Evolutionary conservation across 2,329 filamentous ascomycete genomes (phyloP), one percentile per base, ranked within the genome.

Genomic region (Neurospora sp.): DNA sequence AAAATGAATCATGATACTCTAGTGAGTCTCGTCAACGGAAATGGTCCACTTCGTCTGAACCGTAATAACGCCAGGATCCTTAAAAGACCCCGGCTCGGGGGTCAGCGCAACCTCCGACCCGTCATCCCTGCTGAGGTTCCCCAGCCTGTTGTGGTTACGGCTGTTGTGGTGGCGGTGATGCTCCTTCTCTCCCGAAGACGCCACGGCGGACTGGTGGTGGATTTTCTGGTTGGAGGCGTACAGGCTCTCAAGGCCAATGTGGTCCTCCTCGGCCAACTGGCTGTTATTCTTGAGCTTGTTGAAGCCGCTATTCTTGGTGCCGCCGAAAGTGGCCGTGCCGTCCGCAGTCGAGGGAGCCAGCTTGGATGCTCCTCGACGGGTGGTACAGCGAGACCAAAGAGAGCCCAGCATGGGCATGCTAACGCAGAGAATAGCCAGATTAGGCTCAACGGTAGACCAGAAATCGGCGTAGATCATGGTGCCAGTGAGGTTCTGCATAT

Each of bases 361-460:
- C 69, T 73, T 74, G 69, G 73, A 72, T 19, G 69, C 40, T 19
- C 71, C 69, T 8, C 70, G 66, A 43, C 69, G 71, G 1, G 69
- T 62, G 8, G 68, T 40, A 40, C 70, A 72, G 7, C 71, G 70
- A 7, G 72, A 39, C 66, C 67, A 80, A 68, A 81, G 77, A 2
- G 80, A 77, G 43, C 79, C 76, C 5, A 82, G 75, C 80, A 82
- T 82, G 2, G 81, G 81, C 67, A 82, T 77, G 71, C 80, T 81
- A 68, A 82, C 78, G 71, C 80, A 82, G 9, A 82, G 73, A 70
- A 82, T 80, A 43, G 78, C 80, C 4, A 82, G 76, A 68, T 80
- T 81, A 0, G 80, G 80, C 68, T 82, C 81, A 33, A 82, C 75
- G 52, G 77, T 78, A 71, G 80, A 81, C 69, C 81, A 79, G 70